These are phyloP conservation scores for Logfia minima DNA, from an alignment of 129 eudicot species.

Conservation along the genomic window DNA sequence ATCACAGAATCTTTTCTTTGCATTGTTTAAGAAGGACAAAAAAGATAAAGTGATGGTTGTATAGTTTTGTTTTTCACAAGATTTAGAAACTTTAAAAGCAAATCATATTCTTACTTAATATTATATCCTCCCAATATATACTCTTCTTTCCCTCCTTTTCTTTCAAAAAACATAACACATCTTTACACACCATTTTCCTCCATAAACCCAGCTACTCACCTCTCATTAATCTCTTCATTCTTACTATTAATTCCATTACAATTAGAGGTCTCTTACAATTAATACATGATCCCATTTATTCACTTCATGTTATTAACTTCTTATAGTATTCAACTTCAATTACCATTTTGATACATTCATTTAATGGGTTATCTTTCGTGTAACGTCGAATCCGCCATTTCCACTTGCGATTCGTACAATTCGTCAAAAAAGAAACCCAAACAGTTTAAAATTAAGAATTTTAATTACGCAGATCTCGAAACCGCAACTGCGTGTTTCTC, in stretches of 20 bases:
- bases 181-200: background rate
- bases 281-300: constrained; percentile 1
- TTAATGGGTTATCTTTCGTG: constrained; percentile 76
- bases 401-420: constrained; percentile 67
- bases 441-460: constrained; percentile 38
- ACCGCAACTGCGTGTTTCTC: constrained; percentile 73
- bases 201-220: constrained; percentile 33
- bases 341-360: constrained; percentile 6
- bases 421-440: constrained; percentile 24
- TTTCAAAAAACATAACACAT: constrained; percentile 22
- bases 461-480: constrained; percentile 53
- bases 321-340: background rate
- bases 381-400: constrained; percentile 69
- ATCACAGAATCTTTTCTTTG: background rate
- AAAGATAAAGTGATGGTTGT: constrained; percentile 1
- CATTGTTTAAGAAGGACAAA: constrained; percentile 3
- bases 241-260: constrained; percentile 4
- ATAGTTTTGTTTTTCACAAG: background rate
- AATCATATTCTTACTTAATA: background rate
- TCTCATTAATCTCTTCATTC: constrained; percentile 33
- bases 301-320: background rate
- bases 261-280: background rate
- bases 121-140: constrained; percentile 7
- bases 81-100: background rate
- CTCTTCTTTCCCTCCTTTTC: constrained; percentile 34